These are phyloP conservation scores for Verticillium albo-atrum DNA, from an alignment of 2,329 filamentous ascomycete genomes.

Conservation along the genomic window DNA sequence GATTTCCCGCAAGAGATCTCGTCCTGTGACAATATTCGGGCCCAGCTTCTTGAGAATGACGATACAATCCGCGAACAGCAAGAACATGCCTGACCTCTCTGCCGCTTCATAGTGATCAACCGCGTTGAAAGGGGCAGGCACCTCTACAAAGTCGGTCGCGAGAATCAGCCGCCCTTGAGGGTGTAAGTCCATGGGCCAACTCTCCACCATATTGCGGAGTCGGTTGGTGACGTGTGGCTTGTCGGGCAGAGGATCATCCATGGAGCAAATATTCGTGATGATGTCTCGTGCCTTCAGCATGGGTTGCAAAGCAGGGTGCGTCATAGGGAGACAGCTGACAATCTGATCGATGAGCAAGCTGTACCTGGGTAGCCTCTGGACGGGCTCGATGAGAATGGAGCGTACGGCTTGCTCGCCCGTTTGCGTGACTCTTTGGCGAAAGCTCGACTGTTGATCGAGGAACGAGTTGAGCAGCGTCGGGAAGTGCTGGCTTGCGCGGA, in stretches of 20 bases:
- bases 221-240: constrained; percentile 71
- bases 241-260: constrained; percentile 68
- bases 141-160: constrained; percentile 74
- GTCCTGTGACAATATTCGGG: constrained; percentile 61
- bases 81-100: constrained; percentile 63
- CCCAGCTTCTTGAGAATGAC: constrained; percentile 70
- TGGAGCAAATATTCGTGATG: constrained; percentile 92
- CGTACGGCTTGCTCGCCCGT: constrained; percentile 87
- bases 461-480: constrained; percentile 76
- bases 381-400: constrained; percentile 91
- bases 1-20: constrained; percentile 76
- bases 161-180: constrained; percentile 75
- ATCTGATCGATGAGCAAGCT: constrained; percentile 97
- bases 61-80: constrained; percentile 81
- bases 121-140: constrained; percentile 64
- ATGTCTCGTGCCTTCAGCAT: constrained; percentile 89
- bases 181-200: constrained; percentile 69
- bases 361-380: constrained; percentile 90
- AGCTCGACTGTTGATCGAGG: constrained; percentile 75
- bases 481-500: constrained; percentile 84
- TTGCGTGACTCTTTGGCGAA: constrained; percentile 73
- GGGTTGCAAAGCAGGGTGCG: constrained; percentile 76
- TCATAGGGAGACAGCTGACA: constrained; percentile 75
- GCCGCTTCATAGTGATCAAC: constrained; percentile 31
- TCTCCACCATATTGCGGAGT: constrained; percentile 70